These are phyloP conservation scores for Populus tremula DNA, from an alignment of 345 rosid species.

Conservation along the genomic window DNA sequence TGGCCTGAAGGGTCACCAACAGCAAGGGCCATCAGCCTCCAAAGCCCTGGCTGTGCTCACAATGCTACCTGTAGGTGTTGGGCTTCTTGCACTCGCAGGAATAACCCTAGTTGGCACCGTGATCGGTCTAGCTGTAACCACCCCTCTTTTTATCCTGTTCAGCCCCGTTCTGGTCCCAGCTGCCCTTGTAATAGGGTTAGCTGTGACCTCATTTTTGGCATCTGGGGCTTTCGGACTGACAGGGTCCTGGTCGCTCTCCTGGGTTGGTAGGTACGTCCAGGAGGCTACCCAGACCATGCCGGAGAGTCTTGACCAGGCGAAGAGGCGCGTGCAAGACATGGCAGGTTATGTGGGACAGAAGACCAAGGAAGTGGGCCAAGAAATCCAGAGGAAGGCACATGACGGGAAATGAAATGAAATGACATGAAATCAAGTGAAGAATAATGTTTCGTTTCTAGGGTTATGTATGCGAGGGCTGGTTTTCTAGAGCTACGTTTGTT, in stretches of 20 bases:
- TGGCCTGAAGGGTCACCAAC: conserved; percentile 30
- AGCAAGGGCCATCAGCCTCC: conserved; percentile 52
- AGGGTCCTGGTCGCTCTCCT: conserved; percentile 48
- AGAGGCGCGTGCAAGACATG: conserved; percentile 41
- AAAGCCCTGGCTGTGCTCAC: conserved; percentile 40
- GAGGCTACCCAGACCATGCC: conserved; percentile 25
- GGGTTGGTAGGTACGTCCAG: conserved; percentile 39
- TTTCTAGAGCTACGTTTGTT: not conserved
- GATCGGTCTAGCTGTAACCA: conserved; percentile 31
- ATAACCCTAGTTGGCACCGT: conserved; percentile 43
- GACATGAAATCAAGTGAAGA: conserved; percentile 1
- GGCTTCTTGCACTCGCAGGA: conserved; percentile 45
- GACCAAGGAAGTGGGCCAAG: conserved; percentile 51
- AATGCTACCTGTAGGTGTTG: conserved; percentile 40
- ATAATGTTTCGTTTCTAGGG: not conserved
- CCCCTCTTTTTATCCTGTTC: conserved; percentile 52
- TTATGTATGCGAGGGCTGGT: not conserved
- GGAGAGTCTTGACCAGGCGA: conserved; percentile 41
- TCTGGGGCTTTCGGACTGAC: conserved; percentile 51
- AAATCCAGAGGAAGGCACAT: conserved; percentile 38
- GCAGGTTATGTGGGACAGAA: conserved; percentile 44
- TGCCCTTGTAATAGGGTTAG: conserved; percentile 43
- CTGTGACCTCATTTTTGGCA: conserved; percentile 37
- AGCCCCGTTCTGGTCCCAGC: conserved; percentile 63
- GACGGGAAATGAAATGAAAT: conserved; percentile 20